Conservation (phyloP, 2,329 filamentous ascomycete genomes). For the Aspergillus novofumigatus region DNA sequence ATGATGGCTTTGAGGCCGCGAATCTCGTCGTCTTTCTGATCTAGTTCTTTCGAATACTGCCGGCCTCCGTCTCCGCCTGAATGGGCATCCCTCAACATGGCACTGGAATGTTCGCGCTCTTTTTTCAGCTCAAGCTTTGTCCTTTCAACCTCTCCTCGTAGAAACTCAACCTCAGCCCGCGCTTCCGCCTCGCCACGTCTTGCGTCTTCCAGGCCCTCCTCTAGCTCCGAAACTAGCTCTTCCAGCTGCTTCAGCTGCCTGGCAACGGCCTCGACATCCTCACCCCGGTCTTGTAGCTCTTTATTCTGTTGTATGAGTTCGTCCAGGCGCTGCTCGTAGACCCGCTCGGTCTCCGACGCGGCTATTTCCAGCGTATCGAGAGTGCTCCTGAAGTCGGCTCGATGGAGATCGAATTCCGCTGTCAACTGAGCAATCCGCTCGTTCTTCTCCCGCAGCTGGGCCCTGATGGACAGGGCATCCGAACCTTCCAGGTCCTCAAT, state of each 20-base stretch:
- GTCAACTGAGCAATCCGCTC: conserved; percentile 93
- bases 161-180: conserved; percentile 89
- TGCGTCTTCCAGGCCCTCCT: conserved; percentile 94
- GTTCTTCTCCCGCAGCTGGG: conserved; percentile 88
- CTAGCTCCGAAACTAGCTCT: conserved; percentile 91
- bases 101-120: conserved; percentile 77
- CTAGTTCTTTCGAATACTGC: conserved; percentile 65
- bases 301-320: conserved; percentile 73
- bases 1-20: conserved; percentile 96
- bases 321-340: conserved; percentile 67
- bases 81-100: conserved; percentile 53
- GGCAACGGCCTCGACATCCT: conserved; percentile 89
- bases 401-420: conserved; percentile 87
- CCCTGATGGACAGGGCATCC: conserved; percentile 71
- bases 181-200: conserved; percentile 92
- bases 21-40: conserved; percentile 96
- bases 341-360: conserved; percentile 86
- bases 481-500: conserved; percentile 78
- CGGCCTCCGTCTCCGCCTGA: conserved; percentile 40
- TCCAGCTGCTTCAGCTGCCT: conserved; percentile 91
- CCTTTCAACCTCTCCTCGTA: conserved; percentile 89
- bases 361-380: conserved; percentile 96
- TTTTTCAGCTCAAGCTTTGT: conserved; percentile 81
- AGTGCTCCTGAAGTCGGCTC: conserved; percentile 93
- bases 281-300: conserved; percentile 74